Base-by-base conservation (phyloP, 164 flowering plant species). In the Malania oleifera region DNA sequence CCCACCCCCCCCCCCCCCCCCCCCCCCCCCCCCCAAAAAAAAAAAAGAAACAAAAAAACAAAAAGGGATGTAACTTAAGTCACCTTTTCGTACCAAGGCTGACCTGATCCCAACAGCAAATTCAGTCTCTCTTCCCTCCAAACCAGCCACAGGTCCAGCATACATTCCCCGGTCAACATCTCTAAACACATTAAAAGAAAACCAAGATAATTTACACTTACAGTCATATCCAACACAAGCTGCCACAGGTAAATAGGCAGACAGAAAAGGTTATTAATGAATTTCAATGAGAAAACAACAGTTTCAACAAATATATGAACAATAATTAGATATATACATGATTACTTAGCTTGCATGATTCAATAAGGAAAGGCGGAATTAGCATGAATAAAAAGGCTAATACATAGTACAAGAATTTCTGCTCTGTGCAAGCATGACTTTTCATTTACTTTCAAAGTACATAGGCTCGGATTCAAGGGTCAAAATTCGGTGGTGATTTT, bases 71-170 rank as follows among this genome's bases (percentile, higher is more conserved):
- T 34, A 37, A 29, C 7, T 26, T 17, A 41, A 31, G 61, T 67
- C 51, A 89, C 97, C 96, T 83, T 85, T 34, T 76, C 80, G n/a
- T 37, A 90, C 86, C 47, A 93, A 71, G 14, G 97, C 99, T 54
- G 99, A 93, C 68, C 99, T 78, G 66, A 93, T 93, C 60, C 99
- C 99, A 59, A 93, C 97, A 40, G 96, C 86, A 76, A 93, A 90
- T 64, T 93, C 99, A 56, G 86, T 77, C 74, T 87, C 96, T 46
- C 77, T 82, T 66, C 97, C 97, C 60, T 96, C 96, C 72, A 90
- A 88, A 92, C 96, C 89, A 43, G 96, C 97, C 75, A 93, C 86
- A 28, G 98, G 97, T 12, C 96, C 97, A 59, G 98, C 98, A 82
- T 82, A 93, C 96, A 93, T 87, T 69, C 98, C 98, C 67, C 98